These are phyloP conservation scores for Cornus florida DNA, from an alignment of 148 eudicot species.

Conservation along the genomic window DNA sequence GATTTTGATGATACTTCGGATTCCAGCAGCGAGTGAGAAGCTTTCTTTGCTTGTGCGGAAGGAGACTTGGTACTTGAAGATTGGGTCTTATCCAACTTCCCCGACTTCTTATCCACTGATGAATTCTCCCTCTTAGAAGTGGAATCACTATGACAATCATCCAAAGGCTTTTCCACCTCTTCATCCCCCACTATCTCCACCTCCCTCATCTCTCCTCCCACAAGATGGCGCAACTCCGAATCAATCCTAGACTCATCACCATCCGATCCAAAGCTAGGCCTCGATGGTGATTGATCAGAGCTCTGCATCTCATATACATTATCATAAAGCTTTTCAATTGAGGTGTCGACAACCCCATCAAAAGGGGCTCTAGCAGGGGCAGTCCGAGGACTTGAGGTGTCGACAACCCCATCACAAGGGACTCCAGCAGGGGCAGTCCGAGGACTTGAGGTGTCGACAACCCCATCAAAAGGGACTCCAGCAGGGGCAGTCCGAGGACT, in stretches of 20 bases:
- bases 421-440: constrained; percentile 15
- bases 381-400: constrained; percentile 44
- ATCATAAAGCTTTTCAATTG: constrained; percentile 91
- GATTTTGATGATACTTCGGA: constrained; percentile 45
- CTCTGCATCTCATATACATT: constrained; percentile 99
- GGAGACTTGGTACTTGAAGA: constrained; percentile 30
- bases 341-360: constrained; percentile 59
- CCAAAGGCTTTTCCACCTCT: constrained; percentile 45
- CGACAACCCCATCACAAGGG: too few species aligned
- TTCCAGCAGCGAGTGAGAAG: constrained; percentile 34
- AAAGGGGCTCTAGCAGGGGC: constrained; percentile 31
- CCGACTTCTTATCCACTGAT: constrained; percentile 23
- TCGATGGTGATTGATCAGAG: constrained; percentile 94
- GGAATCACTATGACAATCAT: constrained; percentile 38
- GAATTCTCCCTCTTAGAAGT: constrained; percentile 44
- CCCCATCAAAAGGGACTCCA: constrained; percentile 37
- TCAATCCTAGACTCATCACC: constrained; percentile 95
- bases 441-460: constrained; percentile 71
- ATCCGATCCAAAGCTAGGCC: constrained; percentile 80
- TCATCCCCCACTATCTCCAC: constrained; percentile 91
- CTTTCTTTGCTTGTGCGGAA: constrained; percentile 47
- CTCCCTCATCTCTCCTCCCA: constrained; percentile 93
- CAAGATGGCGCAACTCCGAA: constrained; percentile 91
- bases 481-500: constrained; percentile 41
- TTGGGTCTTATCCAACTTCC: constrained; percentile 29